Base-by-base conservation (phyloP, 1,284 basidiomycete species). In the Boletus semigastroideus region DNA sequence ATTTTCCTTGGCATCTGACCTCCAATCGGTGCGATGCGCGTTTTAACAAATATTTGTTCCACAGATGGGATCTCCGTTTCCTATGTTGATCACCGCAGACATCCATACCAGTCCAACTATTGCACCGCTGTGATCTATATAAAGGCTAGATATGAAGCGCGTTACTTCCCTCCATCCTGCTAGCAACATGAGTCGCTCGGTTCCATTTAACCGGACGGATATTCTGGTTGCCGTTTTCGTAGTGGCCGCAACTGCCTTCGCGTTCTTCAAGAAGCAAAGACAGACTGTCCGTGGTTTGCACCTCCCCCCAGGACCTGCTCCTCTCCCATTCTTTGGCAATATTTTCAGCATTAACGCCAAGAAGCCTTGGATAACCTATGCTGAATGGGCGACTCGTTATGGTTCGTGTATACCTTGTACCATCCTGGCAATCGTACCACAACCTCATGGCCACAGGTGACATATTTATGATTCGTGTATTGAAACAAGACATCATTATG, bases 401-500 rank as follows among this genome's bases (percentile, higher is more conserved):
- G 55, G 65, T 65, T 5, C 3, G 53, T 16, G 38, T 17, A 4
- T 0, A 20, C 38, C 3, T 7, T 33, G 6, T 25, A 27, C 30
- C 6, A 7, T 5, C 16, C 0, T 34, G 9, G 4, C 16, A 36
- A 31, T 28, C 9, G 11, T 14, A 27, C 4, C 17, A 20, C 53
- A 16, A 59, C 25, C 22, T 42, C 14, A 5, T 17, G n/a, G 4
- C 5, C 5, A 49, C 17, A 64, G 63, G 66, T 7, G 55, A 56
- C 19, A 51, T 68, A 1, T 52, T 67, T 11, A 62, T 52, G 46
- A 43, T 54, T n/a, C 59, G 53, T 22, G 51, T 67, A 3, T 27
- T 69, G 8, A 53, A 56, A 20, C 56, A 69, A 47, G 52, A 66
- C 4, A 56, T 57, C 11, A 43, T 68, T 19, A 51, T 68, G 4